These are phyloP conservation scores for Coelastrella sp. DNA, from an alignment of 139 green algal species.

Conservation along the genomic window DNA sequence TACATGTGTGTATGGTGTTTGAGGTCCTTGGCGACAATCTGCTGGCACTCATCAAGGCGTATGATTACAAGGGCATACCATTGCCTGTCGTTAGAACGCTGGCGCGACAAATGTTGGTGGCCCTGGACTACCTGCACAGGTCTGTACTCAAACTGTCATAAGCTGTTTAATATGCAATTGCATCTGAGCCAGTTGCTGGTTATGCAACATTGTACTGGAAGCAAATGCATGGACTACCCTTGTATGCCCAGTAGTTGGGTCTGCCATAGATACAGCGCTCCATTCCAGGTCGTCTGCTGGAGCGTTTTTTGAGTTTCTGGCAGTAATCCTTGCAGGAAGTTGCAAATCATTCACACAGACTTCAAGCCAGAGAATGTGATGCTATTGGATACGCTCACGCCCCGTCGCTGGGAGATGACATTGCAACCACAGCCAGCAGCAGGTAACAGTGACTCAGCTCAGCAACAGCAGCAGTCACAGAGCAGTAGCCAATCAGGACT, in stretches of 20 bases:
- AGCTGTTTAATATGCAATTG: too few species aligned
- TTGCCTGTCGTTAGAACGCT: conserved; percentile 88
- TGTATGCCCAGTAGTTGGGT: too few species aligned
- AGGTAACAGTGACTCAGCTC: background rate
- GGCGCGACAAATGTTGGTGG: conserved; percentile 86
- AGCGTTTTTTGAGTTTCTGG: too few species aligned
- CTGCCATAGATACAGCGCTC: too few species aligned
- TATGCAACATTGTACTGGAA: too few species aligned
- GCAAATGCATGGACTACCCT: background rate
- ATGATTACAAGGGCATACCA: conserved; percentile 90
- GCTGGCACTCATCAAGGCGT: conserved; percentile 80
- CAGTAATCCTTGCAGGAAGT: conserved; percentile 50
- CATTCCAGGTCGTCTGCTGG: too few species aligned
- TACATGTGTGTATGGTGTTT: conserved; percentile 99
- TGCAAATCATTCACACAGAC: conserved; percentile 96
- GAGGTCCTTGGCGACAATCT: conserved; percentile 84
- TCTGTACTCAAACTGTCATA: too few species aligned
- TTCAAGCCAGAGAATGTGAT: conserved; percentile 99
- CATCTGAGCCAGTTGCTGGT: too few species aligned
- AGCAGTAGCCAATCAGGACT: conserved; percentile 50
- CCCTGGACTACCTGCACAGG: conserved; percentile 94
- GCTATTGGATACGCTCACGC: conserved; percentile 76
- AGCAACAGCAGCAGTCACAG: background rate
- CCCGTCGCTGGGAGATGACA: conserved; percentile 59
- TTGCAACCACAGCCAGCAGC: background rate